These are phyloP conservation scores for Dendrobium officinale DNA, from an alignment of 106 monocot species.

Conservation along the genomic window DNA sequence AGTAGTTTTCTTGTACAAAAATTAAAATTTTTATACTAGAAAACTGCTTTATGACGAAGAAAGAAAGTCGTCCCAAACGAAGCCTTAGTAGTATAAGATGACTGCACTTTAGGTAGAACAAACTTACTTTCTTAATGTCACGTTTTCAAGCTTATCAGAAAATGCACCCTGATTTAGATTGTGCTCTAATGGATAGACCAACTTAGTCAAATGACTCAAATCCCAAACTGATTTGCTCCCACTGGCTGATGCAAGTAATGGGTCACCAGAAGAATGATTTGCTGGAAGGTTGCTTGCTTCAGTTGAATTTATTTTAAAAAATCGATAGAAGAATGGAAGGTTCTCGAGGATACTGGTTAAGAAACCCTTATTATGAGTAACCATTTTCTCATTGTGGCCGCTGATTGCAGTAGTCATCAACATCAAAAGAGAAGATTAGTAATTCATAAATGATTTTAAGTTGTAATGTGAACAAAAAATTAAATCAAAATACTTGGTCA, in stretches of 20 bases:
- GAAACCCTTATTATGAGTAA: conserved; percentile 40
- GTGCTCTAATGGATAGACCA: not conserved
- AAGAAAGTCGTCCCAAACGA: too few species aligned
- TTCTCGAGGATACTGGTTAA: conserved; percentile 44
- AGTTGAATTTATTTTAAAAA: conserved; percentile 31
- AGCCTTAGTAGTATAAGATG: not conserved
- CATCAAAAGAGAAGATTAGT: not conserved
- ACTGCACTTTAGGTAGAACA: not conserved
- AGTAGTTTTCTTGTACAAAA: too few species aligned
- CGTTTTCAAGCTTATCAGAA: conserved; percentile 18
- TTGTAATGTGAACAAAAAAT: not conserved
- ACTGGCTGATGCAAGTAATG: conserved; percentile 10
- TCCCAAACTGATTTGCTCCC: conserved; percentile 12
- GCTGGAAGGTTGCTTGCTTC: conserved; percentile 3
- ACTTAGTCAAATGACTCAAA: not conserved
- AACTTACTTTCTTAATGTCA: conserved; percentile 22
- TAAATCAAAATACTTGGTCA: not conserved
- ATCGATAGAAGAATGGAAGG: conserved; percentile 52
- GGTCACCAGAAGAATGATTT: conserved; percentile 4
- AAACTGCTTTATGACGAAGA: too few species aligned
- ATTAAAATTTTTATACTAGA: too few species aligned
- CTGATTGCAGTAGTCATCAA: conserved; percentile 10
- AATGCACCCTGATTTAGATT: not conserved
- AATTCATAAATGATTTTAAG: not conserved
- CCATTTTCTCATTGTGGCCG: conserved; percentile 28